Conservation (phyloP, 768 basidiomycete genomes). For the Termitomyces sp. region DNA sequence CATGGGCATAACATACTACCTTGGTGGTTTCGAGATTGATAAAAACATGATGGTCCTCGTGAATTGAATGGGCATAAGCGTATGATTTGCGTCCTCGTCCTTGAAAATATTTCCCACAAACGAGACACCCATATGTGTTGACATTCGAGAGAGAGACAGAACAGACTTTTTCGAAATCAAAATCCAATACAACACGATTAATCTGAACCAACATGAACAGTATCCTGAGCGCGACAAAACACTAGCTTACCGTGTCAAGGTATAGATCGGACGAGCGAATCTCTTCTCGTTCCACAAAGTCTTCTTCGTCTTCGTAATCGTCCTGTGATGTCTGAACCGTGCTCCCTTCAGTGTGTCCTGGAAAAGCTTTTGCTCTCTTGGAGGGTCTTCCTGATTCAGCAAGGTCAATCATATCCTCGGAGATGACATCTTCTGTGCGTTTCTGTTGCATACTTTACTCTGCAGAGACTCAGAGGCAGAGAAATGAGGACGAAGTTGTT, state of each 20-base stretch:
- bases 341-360: background rate
- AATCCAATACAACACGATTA: conserved; percentile 87
- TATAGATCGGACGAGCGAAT: conserved; percentile 79
- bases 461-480: no score
- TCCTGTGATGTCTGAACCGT: conserved; percentile 8
- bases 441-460: conserved; percentile 6
- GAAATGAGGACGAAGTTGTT: background rate
- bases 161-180: conserved; percentile 99
- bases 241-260: conserved; percentile 78
- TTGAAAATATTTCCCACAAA: conserved; percentile 99
- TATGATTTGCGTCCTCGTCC: conserved; percentile 91
- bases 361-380: conserved; percentile 27
- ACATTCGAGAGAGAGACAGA: conserved; percentile 95
- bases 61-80: conserved; percentile 95
- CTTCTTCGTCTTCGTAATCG: conserved; percentile 32
- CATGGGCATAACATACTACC: conserved; percentile 38
- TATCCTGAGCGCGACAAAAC: conserved; percentile 7
- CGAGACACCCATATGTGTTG: conserved; percentile 96
- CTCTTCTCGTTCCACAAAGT: conserved; percentile 25
- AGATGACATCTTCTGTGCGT: conserved; percentile 4
- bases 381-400: conserved; percentile 27
- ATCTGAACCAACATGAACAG: conserved; percentile 49
- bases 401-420: conserved; percentile 4
- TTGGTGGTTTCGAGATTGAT: conserved; percentile 93
- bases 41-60: conserved; percentile 98